phyloP scores from a whole-genome alignment of 441 rosid genomes.

The Jatropha podagrica region DNA sequence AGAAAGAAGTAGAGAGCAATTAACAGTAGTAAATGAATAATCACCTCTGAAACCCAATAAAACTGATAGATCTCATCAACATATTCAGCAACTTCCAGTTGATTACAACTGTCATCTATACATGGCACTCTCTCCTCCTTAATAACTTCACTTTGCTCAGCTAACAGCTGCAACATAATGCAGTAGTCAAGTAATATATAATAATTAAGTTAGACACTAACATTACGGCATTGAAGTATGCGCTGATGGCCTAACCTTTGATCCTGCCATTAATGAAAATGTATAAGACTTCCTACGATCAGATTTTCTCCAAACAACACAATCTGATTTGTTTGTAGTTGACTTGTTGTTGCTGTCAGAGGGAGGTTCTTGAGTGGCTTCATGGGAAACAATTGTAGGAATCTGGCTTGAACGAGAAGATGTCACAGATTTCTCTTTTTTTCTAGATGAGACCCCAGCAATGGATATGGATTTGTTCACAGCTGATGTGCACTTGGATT shows the following conservation, averaged over 20 bases:
- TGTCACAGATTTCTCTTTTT: conserved; percentile 28
- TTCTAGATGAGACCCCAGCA: conserved; percentile 36
- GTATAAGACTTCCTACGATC: conserved; percentile 88
- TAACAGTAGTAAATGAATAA: conserved; percentile 17
- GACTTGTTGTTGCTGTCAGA: conserved; percentile 33
- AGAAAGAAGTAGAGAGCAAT: neutral
- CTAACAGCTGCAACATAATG: conserved; percentile 51
- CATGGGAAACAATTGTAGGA: conserved; percentile 37
- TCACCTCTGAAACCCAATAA: conserved; percentile 89
- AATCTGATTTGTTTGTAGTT: conserved; percentile 29
- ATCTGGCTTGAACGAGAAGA: conserved; percentile 37
- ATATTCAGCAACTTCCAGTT: conserved; percentile 92
- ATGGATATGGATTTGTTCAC: conserved; percentile 32
- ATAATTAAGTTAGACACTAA: conserved; percentile 16
- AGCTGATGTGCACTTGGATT: conserved; percentile 35
- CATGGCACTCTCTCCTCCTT: conserved; percentile 52
- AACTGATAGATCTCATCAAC: conserved; percentile 89
- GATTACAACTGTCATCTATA: conserved; percentile 76
- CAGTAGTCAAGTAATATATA: conserved; percentile 22
- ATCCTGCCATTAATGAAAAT: conserved; percentile 61
- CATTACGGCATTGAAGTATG: conserved; percentile 4
- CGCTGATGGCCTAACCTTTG: conserved; percentile 46
- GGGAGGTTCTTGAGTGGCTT: conserved; percentile 32
- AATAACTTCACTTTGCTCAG: conserved; percentile 42
- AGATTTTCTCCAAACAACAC: conserved; percentile 47